A percentile compares a stretch with the other conserved stretches of the same genome.
Conservation (phyloP, 306 rosid species). For the Clitoria ternatea region DNA sequence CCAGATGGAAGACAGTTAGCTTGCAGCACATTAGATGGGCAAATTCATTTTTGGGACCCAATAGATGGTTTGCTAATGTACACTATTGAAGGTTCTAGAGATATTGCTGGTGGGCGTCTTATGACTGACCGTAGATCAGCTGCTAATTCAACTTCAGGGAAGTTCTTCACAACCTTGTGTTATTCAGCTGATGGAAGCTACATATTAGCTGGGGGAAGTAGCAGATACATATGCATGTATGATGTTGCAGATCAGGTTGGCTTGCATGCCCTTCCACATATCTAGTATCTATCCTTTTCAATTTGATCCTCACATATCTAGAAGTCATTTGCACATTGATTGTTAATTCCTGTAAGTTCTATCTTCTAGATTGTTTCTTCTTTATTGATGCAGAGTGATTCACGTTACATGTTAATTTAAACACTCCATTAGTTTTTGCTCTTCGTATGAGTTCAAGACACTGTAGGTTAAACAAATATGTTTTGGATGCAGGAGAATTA, state of each 20-base stretch:
- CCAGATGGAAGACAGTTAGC: conserved; percentile 98
- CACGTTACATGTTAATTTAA: background rate
- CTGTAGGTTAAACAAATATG: background rate
- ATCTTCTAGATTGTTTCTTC: background rate
- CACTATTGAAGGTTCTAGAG: conserved; percentile 90
- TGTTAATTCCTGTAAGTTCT: background rate
- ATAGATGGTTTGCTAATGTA: conserved; percentile 78
- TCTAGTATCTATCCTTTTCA: background rate
- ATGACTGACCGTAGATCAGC: conserved; percentile 92
- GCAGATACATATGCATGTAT: conserved; percentile 94
- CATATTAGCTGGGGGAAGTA: conserved; percentile 82
- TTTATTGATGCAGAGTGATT: conserved; percentile 4
- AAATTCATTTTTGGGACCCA: conserved; percentile 97
- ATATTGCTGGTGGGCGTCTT: conserved; percentile 88
- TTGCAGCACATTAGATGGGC: conserved; percentile 94
- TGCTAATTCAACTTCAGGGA: conserved; percentile 80
- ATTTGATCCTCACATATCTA: conserved; percentile 13
- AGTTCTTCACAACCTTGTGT: conserved; percentile 81
- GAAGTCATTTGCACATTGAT: background rate
- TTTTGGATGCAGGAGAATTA: conserved; percentile 7
- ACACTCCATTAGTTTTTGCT: background rate
- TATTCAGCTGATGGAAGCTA: conserved; percentile 96
- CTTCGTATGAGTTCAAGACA: background rate
- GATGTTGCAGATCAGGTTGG: conserved; percentile 95
- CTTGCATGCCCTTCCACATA: conserved; percentile 17